Evolutionary conservation across 352 stramenopile genomes (phyloP), one percentile per base, ranked within the genome.

Genomic region (Thraustochytrium aureum): DNA sequence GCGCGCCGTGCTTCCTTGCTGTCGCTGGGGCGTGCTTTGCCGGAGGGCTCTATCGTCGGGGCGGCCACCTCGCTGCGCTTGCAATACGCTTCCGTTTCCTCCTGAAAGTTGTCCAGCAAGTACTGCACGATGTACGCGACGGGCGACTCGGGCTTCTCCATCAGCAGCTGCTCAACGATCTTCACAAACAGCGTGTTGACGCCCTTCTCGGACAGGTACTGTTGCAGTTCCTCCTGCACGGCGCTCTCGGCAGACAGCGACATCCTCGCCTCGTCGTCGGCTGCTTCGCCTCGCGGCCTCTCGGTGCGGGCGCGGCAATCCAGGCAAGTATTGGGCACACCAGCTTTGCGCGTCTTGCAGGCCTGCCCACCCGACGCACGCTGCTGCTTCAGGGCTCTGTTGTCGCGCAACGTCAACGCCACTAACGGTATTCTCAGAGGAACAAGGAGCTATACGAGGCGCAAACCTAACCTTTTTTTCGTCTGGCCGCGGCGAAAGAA

Each of bases 171-270:
- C 87, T 95, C 90, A 35, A 95, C 91, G 73, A 95, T 86, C 86
- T 94, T 95, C 72, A 95, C 94, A 75, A 95, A 95, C 50, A 95
- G 88, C 76, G 89, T 93, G 86, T 95, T 95, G 84, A 95, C 94
- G 85, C 90, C 90, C 79, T 95, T 95, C 85, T 92, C 91, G 84
- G 94, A 89, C 73, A 95, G 74, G 76, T 95, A 95, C 43, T 94
- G 89, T 87, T 95, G 91, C 84, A 95, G 87, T 84, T 95, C 91
- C 76, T 94, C 89, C 81, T 95, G 91, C 81, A 95, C 90, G 61
- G 69, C 69, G 39, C 41, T 67, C 69, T 79, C 69, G 6, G 69
- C 69, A 26, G 69, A 67, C 50, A 50, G 10, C 39, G 41, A 61
- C 54, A 74, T 79, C 32, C 35, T 74, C 39, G 26, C 56, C n/a